Evolutionary conservation across 1,284 basidiomycete species (phyloP).

Genomic region (Leccinum solheimii): DNA sequence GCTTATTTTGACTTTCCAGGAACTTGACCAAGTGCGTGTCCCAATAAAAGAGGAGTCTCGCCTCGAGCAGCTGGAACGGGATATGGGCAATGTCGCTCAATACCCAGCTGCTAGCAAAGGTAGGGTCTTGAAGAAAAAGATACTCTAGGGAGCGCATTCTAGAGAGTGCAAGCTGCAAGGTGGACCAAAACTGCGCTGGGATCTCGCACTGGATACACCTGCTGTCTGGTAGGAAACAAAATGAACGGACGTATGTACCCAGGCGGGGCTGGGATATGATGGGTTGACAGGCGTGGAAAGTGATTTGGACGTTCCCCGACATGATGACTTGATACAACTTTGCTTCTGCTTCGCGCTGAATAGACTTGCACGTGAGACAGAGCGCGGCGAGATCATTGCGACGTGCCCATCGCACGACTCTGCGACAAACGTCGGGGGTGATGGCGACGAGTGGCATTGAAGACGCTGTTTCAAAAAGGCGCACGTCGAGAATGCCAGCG

Average conservation of each 20-base stretch:
- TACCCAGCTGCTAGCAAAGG: conserved; percentile 29
- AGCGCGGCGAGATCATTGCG: conserved; percentile 28
- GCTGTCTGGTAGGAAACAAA: conserved; percentile 25
- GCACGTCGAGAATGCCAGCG: background rate
- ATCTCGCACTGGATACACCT: conserved; percentile 25
- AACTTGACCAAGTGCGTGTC: conserved; percentile 34
- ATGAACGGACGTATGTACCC: conserved; percentile 28
- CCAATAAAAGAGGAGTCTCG: conserved; percentile 29
- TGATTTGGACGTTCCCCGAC: conserved; percentile 23
- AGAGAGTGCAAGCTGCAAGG: conserved; percentile 28
- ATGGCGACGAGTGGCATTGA: conserved; percentile 21
- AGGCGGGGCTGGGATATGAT: conserved; percentile 29
- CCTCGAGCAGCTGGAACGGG: conserved; percentile 36
- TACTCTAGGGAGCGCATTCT: conserved; percentile 29
- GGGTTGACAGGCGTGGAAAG: conserved; percentile 32
- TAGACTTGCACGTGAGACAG: conserved; percentile 29
- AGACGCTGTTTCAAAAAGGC: background rate
- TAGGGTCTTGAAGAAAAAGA: conserved; percentile 33
- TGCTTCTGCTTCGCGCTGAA: conserved; percentile 33
- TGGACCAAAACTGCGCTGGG: conserved; percentile 17
- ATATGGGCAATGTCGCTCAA: conserved; percentile 30
- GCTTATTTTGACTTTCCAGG: conserved; percentile 36
- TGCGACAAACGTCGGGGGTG: conserved; percentile 25
- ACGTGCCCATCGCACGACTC: conserved; percentile 32
- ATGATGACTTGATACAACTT: conserved; percentile 31